phyloP scores from a whole-genome alignment of 768 basidiomycete genomes.

The Tremella fuciformis region DNA sequence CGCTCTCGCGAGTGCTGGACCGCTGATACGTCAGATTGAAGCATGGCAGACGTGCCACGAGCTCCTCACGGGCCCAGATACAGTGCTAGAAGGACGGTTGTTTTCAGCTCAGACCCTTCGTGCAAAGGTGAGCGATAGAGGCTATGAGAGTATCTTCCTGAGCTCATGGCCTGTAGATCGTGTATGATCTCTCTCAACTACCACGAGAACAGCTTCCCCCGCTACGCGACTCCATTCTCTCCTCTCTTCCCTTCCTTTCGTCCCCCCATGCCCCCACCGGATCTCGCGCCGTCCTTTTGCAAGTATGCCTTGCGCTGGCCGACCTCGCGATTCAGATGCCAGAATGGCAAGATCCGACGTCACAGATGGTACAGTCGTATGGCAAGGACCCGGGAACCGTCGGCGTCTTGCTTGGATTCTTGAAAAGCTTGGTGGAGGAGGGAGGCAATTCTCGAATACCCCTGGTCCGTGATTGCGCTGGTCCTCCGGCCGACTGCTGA shows the following conservation, averaged over 20 bases:
- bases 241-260: slow-evolving; percentile 65
- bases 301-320: slow-evolving; percentile 83
- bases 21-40: slow-evolving; percentile 67
- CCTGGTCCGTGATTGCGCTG: slow-evolving; percentile 60
- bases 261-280: slow-evolving; percentile 59
- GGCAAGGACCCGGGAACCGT: slow-evolving; percentile 82
- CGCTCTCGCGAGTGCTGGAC: no score
- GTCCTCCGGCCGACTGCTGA: not conserved
- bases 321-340: slow-evolving; percentile 82
- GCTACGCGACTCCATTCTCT: slow-evolving; percentile 81
- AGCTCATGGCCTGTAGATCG: slow-evolving; percentile 62
- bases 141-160: slow-evolving; percentile 82
- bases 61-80: slow-evolving; percentile 76
- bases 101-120: slow-evolving; percentile 97
- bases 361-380: slow-evolving; percentile 76
- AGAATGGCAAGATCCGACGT: slow-evolving; percentile 76
- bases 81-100: slow-evolving; percentile 73
- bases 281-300: slow-evolving; percentile 77
- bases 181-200: slow-evolving; percentile 89
- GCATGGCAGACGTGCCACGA: slow-evolving; percentile 95
- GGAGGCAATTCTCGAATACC: slow-evolving; percentile 79
- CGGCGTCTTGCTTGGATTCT: slow-evolving; percentile 77
- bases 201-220: slow-evolving; percentile 66
- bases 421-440: slow-evolving; percentile 90
- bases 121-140: slow-evolving; percentile 68